A percentile compares a stretch with the other conserved stretches of the same genome.
Evolutionary conservation across 2,329 filamentous ascomycete genomes (phyloP).

Genomic region (Parastagonospora nodorum): DNA sequence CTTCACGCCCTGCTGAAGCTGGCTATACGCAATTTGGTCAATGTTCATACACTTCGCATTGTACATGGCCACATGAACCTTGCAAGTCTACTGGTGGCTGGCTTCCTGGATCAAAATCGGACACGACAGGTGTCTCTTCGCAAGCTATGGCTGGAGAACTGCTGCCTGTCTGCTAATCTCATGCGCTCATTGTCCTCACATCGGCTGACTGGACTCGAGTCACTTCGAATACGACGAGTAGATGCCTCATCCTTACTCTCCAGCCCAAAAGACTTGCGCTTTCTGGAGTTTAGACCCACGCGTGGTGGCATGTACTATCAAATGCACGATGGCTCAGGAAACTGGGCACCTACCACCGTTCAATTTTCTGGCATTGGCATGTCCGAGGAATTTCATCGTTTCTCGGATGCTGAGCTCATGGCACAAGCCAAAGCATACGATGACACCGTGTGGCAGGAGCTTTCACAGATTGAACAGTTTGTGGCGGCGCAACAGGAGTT

Average conservation of each 20-base stretch:
- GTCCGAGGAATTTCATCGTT: constrained; percentile 4
- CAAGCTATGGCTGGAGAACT: constrained; percentile 54
- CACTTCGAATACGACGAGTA: constrained; percentile 49
- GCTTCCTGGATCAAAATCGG: constrained; percentile 45
- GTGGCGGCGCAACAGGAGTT: constrained; percentile 17
- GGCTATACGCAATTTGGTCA: constrained; percentile 48
- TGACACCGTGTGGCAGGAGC: constrained; percentile 28
- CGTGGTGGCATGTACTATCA: constrained; percentile 33
- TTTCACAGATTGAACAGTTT: constrained; percentile 31
- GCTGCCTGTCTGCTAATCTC: constrained; percentile 35
- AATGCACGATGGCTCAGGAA: constrained; percentile 40
- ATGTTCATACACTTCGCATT: constrained; percentile 52
- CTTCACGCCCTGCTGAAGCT: constrained; percentile 47
- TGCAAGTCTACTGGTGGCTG: constrained; percentile 46
- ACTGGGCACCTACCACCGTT: constrained; percentile 36
- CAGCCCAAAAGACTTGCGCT: constrained; percentile 19
- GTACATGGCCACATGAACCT: constrained; percentile 52
- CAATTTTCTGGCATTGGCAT: constrained; percentile 19
- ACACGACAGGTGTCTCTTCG: constrained; percentile 38
- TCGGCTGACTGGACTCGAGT: constrained; percentile 45
- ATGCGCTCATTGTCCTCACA: constrained; percentile 18
- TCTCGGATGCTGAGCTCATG: constrained; percentile 15
- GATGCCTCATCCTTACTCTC: constrained; percentile 30
- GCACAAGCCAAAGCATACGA: constrained; percentile 29
- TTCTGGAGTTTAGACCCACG: constrained; percentile 30